Base-by-base conservation (phyloP, 2,329 filamentous ascomycete species). In the Ophiosphaerella korrae region DNA sequence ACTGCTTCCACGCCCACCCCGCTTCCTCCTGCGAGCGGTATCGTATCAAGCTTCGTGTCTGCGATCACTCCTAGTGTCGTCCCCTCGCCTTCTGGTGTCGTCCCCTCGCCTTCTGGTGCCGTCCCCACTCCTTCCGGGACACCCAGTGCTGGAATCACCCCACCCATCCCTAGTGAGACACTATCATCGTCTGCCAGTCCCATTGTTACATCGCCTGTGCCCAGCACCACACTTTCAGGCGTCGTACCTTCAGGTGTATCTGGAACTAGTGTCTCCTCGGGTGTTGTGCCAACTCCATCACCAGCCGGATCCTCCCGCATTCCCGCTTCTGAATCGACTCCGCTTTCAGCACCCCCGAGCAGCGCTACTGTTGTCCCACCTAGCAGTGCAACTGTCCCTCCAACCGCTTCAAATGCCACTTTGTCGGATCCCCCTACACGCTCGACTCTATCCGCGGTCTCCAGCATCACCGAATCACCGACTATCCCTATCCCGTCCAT, bases 321-420 rank as follows among this genome's bases (percentile, higher is more conserved):
- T 13, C 57, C 62, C 0, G 50, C 59, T 13, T 66, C 61, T 39
- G 62, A 64, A 42, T 52, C 48, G 8, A 36, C 46, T n/a, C 36
- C 53, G 3, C 45, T 48, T 8, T 51, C 52, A 52, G 50, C 43
- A 52, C 35, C n/a, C 18, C 44, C 11, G 18, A 56, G 52, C 50
- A 55, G 55, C 33, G 54, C 52, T 12, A 51, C 48, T 9, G 11
- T 46, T 29, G 32, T 35, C n/a, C 43, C 34, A 8, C 42, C 49
- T 14, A 56, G 49, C 50, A 55, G 55, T 33, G 52, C 50, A 16
- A 51, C 48, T 9, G 29, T 35, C 14, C 45, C 57, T 11, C 42
- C 50, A 21, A 52, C 32, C 35, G 49, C 57, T 45, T 36, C 12
- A 31, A 61, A 56, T 41, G 47, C 45, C 3, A 63, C 57, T 14